A percentile compares a stretch with the other conserved stretches of the same genome.
These are phyloP conservation scores for Suillus spraguei DNA, from an alignment of 768 basidiomycete genomes.

Conservation along the genomic window DNA sequence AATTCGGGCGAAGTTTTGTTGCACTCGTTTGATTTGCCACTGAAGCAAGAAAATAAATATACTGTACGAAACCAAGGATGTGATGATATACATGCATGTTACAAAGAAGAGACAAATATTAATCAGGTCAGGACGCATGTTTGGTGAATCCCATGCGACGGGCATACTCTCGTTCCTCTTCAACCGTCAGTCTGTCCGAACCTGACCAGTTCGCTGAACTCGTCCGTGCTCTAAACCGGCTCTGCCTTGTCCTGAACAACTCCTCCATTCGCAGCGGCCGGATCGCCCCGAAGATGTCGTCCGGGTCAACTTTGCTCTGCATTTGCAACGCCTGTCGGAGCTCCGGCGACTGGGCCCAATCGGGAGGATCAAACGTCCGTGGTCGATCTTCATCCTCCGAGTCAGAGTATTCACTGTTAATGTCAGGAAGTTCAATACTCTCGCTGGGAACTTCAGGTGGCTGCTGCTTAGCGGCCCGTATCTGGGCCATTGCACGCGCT, in stretches of 20 bases:
- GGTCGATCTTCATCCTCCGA: constrained; percentile 88
- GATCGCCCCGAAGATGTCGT: constrained; percentile 91
- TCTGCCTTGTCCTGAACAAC: constrained; percentile 79
- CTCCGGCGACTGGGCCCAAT: constrained; percentile 93
- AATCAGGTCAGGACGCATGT: constrained; percentile 22
- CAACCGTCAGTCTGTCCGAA: constrained; percentile 80
- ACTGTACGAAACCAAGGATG: neutral
- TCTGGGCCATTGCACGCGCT: constrained; percentile 67
- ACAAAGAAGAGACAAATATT: constrained; percentile 9
- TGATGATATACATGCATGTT: neutral
- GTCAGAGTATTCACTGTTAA: constrained; percentile 96
- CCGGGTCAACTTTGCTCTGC: constrained; percentile 88
- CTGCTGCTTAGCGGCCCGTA: constrained; percentile 57
- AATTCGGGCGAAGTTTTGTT: constrained; percentile 3
- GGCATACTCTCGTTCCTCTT: constrained; percentile 88
- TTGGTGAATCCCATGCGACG: constrained; percentile 83
- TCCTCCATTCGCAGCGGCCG: constrained; percentile 90
- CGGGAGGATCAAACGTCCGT: constrained; percentile 72
- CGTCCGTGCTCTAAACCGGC: constrained; percentile 84
- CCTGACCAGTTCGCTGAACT: constrained; percentile 97
- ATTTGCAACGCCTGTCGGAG: constrained; percentile 75
- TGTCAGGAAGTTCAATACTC: constrained; percentile 91
- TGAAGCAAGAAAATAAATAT: neutral
- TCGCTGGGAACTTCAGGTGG: constrained; percentile 63
- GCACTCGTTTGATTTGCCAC: neutral